Conservation (phyloP, 257 asterid species). For the Orobanche coerulescens region DNA sequence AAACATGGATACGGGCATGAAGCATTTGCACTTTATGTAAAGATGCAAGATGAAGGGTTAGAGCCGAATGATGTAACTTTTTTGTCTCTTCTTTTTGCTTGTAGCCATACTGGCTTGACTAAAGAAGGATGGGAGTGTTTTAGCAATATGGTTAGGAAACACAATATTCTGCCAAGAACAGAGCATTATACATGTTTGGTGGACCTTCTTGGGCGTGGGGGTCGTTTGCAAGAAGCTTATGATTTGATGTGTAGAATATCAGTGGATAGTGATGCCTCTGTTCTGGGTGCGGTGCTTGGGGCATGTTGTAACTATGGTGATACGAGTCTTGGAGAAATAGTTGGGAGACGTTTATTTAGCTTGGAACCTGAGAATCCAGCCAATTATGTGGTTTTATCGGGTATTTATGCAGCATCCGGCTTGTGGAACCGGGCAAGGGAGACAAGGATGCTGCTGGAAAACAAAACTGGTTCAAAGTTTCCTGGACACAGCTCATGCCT, state of each 20-base stretch:
- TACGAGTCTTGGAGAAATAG: slow-evolving; percentile 29
- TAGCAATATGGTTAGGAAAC: slow-evolving; percentile 30
- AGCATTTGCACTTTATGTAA: slow-evolving; percentile 35
- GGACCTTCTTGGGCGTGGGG: slow-evolving; percentile 41
- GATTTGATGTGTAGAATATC: slow-evolving; percentile 24
- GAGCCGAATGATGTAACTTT: slow-evolving; percentile 47
- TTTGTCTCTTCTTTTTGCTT: slow-evolving; percentile 46
- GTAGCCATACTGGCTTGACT: slow-evolving; percentile 48
- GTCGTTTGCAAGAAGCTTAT: slow-evolving; percentile 41
- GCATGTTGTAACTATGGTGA: slow-evolving; percentile 35
- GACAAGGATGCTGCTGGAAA: slow-evolving; percentile 28
- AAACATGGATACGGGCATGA: slow-evolving; percentile 37
- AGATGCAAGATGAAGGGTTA: slow-evolving; percentile 40
- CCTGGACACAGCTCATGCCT: slow-evolving; percentile 33
- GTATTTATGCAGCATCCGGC: slow-evolving; percentile 44
- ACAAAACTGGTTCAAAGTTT: slow-evolving; percentile 17
- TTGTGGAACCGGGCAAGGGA: slow-evolving; percentile 30
- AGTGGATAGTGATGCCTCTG: slow-evolving; percentile 22
- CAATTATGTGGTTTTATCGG: slow-evolving; percentile 36
- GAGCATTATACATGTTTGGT: slow-evolving; percentile 48
- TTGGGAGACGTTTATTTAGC: slow-evolving; percentile 25
- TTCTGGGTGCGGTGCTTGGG: slow-evolving; percentile 42
- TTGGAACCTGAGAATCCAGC: slow-evolving; percentile 29
- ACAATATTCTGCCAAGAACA: slow-evolving; percentile 29
- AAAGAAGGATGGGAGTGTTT: slow-evolving; percentile 37